These are phyloP conservation scores for Rhizopus delemar DNA, from an alignment of 371 early-diverging fungal genomes.

Conservation along the genomic window DNA sequence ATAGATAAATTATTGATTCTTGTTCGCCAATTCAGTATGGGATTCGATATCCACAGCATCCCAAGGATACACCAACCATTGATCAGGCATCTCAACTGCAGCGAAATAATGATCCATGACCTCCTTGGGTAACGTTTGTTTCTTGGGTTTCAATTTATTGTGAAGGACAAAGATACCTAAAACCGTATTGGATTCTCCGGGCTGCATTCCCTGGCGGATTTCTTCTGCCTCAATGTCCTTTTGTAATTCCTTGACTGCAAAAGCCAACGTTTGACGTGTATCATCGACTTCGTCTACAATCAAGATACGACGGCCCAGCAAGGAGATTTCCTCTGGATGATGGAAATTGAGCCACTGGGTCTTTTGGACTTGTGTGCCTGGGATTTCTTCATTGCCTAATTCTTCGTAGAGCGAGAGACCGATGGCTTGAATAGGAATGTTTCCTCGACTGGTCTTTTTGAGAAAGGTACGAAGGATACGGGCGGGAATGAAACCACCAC, in stretches of 20 bases:
- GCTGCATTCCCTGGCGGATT: constrained; percentile 44
- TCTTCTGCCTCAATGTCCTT: constrained; percentile 70
- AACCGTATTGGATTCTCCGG: constrained; percentile 63
- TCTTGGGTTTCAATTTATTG: constrained; percentile 77
- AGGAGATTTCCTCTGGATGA: constrained; percentile 51
- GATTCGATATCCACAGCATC: constrained; percentile 73
- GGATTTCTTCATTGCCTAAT: constrained; percentile 39
- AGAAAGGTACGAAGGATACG: constrained; percentile 75
- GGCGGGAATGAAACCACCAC: constrained; percentile 78
- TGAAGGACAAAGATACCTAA: constrained; percentile 77
- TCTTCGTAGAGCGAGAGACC: constrained; percentile 79
- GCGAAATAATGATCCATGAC: constrained; percentile 71
- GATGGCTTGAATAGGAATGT: constrained; percentile 79
- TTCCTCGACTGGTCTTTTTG: constrained; percentile 66
- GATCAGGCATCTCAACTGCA: constrained; percentile 73
- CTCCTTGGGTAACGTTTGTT: constrained; percentile 59
- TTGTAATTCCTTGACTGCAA: constrained; percentile 68
- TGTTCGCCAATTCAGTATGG: constrained; percentile 59
- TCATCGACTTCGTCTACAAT: constrained; percentile 84
- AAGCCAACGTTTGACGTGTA: constrained; percentile 72
- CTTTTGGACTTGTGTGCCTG: constrained; percentile 64
- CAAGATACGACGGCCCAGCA: constrained; percentile 70
- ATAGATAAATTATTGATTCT: constrained; percentile 15
- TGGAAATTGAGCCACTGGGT: constrained; percentile 82
- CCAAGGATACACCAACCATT: constrained; percentile 80